A percentile compares a stretch with the other conserved stretches of the same genome.
phyloP scores from a whole-genome alignment of 441 rosid genomes.

The Adansonia rubrostipa region DNA sequence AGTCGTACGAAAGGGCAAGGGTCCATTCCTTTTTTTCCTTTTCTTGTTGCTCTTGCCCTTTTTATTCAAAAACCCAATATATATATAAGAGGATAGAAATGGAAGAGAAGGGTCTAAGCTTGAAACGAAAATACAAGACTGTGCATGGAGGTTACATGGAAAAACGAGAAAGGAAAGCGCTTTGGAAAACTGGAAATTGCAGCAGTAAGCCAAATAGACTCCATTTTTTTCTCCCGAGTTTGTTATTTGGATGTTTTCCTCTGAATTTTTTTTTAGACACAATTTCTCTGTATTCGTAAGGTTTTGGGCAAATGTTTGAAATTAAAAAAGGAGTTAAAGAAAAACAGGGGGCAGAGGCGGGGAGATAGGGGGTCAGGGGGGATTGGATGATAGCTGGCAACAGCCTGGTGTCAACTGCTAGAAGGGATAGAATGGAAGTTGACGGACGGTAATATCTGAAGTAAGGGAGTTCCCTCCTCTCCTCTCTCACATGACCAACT shows the following conservation, averaged over 20 bases:
- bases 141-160: slow-evolving; percentile 20
- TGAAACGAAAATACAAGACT: slow-evolving; percentile 6
- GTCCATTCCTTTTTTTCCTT: slow-evolving; percentile 51
- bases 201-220: background rate
- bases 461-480: background rate
- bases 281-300: background rate
- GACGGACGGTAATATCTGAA: slow-evolving; percentile 35
- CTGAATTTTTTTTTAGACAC: background rate
- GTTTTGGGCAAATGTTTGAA: background rate
- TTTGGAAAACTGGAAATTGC: slow-evolving; percentile 6
- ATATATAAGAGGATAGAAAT: slow-evolving; percentile 10
- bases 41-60: slow-evolving; percentile 4
- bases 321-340: background rate
- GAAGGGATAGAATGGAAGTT: slow-evolving; percentile 35
- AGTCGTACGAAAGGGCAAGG: slow-evolving; percentile 91
- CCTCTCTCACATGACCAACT: slow-evolving; percentile 31
- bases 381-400: slow-evolving; percentile 57
- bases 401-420: slow-evolving; percentile 56
- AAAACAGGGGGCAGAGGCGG: slow-evolving; percentile 15
- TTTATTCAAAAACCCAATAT: background rate
- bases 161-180: slow-evolving; percentile 1
- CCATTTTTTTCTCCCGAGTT: background rate
- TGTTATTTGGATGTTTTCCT: background rate
- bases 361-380: slow-evolving; percentile 22
- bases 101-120: slow-evolving; percentile 11